Evolutionary conservation across 1,284 basidiomycete species (phyloP).

Genomic region (Tremellales sp.): DNA sequence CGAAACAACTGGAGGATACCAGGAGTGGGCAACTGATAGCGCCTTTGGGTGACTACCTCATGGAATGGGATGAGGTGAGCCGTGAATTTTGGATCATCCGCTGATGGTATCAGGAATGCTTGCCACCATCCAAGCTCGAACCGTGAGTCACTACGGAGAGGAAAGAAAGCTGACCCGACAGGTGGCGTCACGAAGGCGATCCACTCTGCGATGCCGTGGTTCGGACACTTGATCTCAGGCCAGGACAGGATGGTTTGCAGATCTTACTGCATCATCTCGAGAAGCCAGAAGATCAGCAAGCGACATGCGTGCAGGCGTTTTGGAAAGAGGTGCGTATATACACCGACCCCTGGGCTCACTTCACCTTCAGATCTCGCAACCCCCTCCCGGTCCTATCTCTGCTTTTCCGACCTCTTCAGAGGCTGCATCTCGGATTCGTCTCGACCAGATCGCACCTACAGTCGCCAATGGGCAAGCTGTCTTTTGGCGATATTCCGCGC

Average conservation of each 20-base stretch:
- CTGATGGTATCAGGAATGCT: conserved; percentile 9
- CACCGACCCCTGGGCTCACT: background rate
- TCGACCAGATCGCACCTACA: conserved; percentile 5
- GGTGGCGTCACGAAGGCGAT: conserved; percentile 24
- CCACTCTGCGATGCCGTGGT: conserved; percentile 20
- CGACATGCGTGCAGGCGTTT: conserved; percentile 10
- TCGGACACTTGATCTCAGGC: conserved; percentile 10
- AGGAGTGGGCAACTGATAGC: conserved; percentile 12
- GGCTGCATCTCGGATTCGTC: background rate
- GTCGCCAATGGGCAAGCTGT: conserved; percentile 23
- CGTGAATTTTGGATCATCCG: background rate
- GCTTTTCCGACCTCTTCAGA: background rate
- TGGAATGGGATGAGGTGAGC: conserved; percentile 24
- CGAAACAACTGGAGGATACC: conserved; percentile 14
- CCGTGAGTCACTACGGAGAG: conserved; percentile 5
- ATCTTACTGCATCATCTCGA: conserved; percentile 14
- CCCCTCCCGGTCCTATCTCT: background rate
- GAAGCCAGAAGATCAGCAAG: conserved; percentile 7
- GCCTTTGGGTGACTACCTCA: conserved; percentile 15
- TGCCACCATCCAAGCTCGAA: conserved; percentile 19
- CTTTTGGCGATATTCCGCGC: conserved; percentile 24
- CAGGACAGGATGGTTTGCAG: conserved; percentile 23
- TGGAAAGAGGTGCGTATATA: conserved; percentile 18
- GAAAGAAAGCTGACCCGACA: conserved; percentile 2
- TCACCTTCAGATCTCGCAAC: background rate